Conservation (phyloP, 179 eudicot species). For the Silene coronaria region DNA sequence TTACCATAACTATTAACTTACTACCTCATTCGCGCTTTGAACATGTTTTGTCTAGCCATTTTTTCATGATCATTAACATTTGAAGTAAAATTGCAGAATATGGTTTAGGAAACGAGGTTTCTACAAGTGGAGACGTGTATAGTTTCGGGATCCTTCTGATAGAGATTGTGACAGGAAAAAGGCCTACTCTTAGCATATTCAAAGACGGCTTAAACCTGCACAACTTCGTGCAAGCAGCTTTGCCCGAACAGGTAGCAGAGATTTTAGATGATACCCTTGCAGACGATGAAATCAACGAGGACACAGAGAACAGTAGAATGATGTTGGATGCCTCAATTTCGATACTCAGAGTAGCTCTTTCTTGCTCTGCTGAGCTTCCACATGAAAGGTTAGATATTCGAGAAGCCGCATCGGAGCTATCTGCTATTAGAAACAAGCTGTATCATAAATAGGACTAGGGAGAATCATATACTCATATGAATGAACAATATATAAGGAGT, state of each 20-base stretch:
- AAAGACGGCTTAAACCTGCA: conserved; percentile 5
- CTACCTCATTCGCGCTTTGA: too few relatives aligned
- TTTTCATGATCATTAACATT: background rate
- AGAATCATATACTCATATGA: too few relatives aligned
- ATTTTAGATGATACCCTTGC: background rate
- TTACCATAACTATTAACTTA: too few relatives aligned
- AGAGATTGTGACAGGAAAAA: conserved; percentile 3
- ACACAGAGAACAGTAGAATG: background rate
- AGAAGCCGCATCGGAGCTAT: background rate
- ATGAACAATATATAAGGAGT: too few relatives aligned
- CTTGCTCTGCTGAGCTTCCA: conserved; percentile 1
- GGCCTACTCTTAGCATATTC: conserved; percentile 6
- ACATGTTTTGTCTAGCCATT: background rate
- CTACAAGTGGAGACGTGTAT: conserved; percentile 4
- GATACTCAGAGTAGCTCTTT: background rate
- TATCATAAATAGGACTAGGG: too few relatives aligned
- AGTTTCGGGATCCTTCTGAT: conserved; percentile 10
- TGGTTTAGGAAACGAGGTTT: conserved; percentile 1
- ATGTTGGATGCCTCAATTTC: background rate
- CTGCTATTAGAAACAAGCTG: background rate
- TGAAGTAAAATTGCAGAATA: background rate
- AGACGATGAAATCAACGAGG: background rate
- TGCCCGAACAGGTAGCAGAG: background rate
- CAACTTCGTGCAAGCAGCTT: background rate
- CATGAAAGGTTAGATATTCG: background rate